Evolutionary conservation across 2,329 filamentous ascomycete species (phyloP), one percentile per base, ranked within the genome.

Genomic region (Knufia petricola): DNA sequence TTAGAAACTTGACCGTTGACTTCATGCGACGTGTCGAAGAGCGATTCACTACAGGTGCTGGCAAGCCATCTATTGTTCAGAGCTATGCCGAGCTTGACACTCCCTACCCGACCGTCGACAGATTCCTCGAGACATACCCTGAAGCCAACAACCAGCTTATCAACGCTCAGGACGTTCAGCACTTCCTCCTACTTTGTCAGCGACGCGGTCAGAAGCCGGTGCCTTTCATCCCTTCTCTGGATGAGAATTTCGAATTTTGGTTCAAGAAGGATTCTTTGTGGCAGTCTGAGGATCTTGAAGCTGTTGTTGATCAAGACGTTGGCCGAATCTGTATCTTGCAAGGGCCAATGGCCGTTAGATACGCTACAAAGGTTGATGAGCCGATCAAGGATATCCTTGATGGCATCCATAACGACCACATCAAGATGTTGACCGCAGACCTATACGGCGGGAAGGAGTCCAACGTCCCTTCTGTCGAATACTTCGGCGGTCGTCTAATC

Each of bases 211-310:
- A 98, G 74, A 98, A 98, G 77, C 92, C 92, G 2, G 86, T 94
- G 23, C 92, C 90, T 0, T 98, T 98, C 64, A 89, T 98, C 24
- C 92, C 92, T 3, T 76, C 85, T n/a, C 76, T 98, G 19, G 92
- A 98, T 60, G 88, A 94, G 55, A 95, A 90, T 64, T 98, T 98
- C 58, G 92, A 98, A 65, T 95, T 94, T 71, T 98, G 87, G 74
- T 98, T 98, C 83, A 98, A 98, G 81, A 98, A 98, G 74, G 92
- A 98, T 67, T 98, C 92, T 1, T 78, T 98, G 6, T 98, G 92
- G 92, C 92, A 98, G 70, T 96, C 92, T 1, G 92, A 98, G 69
- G 92, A 98, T 62, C 76, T 98, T 9, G 90, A 94, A 61, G 92
- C 92, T 47, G 89, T 98, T 50, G 89, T 95, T 52, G 90, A 77